phyloP scores from a whole-genome alignment of 768 basidiomycete species.

The Lyophyllum semitale region DNA sequence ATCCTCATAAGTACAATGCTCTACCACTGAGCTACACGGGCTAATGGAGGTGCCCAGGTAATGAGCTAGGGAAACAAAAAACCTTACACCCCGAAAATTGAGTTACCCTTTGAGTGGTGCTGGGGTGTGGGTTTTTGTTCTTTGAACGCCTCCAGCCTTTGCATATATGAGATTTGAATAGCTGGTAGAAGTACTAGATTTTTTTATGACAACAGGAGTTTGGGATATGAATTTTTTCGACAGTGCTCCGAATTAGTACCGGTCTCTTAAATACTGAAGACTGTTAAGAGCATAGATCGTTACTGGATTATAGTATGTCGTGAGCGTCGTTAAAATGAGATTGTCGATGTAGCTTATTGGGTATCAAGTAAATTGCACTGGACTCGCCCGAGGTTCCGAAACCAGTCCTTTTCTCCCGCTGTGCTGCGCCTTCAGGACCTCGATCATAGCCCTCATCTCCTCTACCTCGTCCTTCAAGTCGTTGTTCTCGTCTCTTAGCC shows the following conservation, averaged over 20 bases:
- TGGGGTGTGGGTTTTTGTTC: too few species aligned
- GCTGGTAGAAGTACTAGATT: too few species aligned
- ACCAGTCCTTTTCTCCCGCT: conserved; percentile 44
- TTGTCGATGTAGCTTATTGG: neutral
- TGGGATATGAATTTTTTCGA: too few species aligned
- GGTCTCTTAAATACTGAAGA: too few species aligned
- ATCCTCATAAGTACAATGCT: conserved; percentile 63
- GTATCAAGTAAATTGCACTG: conserved; percentile 25
- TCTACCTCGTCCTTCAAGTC: conserved; percentile 47
- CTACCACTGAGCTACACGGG: conserved; percentile 62
- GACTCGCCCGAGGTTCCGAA: conserved; percentile 49
- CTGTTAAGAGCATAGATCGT: neutral
- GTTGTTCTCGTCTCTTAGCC: conserved; percentile 58
- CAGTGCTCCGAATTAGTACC: too few species aligned
- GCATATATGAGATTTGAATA: too few species aligned
- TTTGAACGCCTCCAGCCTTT: too few species aligned
- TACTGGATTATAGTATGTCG: neutral
- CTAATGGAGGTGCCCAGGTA: too few species aligned
- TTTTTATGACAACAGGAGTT: too few species aligned
- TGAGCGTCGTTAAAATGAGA: neutral
- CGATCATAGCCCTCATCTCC: conserved; percentile 72
- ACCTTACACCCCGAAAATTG: too few species aligned
- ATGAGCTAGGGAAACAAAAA: too few species aligned
- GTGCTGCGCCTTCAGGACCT: conserved; percentile 59
- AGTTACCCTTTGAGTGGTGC: too few species aligned